Evolutionary conservation across 495 filamentous ascomycete species (phyloP), one percentile per base, ranked within the genome.

Genomic region (Durotheca rogersii): DNA sequence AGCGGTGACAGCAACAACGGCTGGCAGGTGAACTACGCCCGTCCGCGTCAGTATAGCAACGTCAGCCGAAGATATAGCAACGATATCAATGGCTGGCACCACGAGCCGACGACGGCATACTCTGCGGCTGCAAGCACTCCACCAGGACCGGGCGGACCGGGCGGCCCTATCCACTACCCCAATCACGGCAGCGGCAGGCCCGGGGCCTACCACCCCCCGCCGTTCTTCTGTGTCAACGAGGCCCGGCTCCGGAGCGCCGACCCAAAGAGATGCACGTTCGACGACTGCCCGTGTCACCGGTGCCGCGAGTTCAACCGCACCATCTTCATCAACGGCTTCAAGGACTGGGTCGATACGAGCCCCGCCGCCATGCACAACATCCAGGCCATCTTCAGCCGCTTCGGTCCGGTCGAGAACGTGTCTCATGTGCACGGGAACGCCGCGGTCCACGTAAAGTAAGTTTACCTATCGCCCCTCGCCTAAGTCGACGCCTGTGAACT

Each of bases 201-300:
- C n/a, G n/a, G n/a, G n/a, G n/a, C n/a, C n/a, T n/a, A n/a, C n/a
- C n/a, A n/a, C n/a, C n/a, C n/a, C n/a, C n/a, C n/a, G n/a, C n/a
- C 23, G 4, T 27, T 27, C 23, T 27, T 27, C 23, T 49, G 46
- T 46, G 39, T 56, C 10, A 61, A 61, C 9, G 7, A 9, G 3
- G 11, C 5, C 4, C 39, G 20, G 19, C 10, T 4, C 27, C 4
- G 7, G 6, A 19, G 17, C 6, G 0, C 11, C 7, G 4, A 1
- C 6, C 42, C 4, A 35, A 18, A 30, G 19, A 50, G 1, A 11
- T 11, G 14, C n/a, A 47, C 47, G 19, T 61, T 42, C 19, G 44
- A 53, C 17, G 31, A 43, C 19, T 61, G 58, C 17, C 12, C 9
- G 1, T 61, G 58, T 11, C 0, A 1, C 0, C 21, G 9, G 9